A percentile compares a stretch with the other conserved stretches of the same genome.
Conservation (phyloP, 2,329 filamentous ascomycete genomes). For the Talaromyces sp. region DNA sequence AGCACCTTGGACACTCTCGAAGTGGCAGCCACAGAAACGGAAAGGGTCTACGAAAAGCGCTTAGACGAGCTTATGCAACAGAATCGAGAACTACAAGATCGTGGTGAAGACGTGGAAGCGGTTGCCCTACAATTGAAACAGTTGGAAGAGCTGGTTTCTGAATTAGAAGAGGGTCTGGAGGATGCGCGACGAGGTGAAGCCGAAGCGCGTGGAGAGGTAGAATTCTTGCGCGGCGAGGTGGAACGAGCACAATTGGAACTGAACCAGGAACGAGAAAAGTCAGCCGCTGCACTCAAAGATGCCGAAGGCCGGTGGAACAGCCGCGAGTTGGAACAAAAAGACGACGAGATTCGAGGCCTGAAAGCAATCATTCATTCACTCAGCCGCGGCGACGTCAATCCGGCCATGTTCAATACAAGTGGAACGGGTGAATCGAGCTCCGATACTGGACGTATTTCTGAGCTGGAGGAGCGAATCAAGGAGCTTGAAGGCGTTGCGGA, state of each 20-base stretch:
- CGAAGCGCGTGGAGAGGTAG: conserved; percentile 91
- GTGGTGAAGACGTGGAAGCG: conserved; percentile 83
- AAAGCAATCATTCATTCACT: conserved; percentile 98
- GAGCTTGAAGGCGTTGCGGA: conserved; percentile 73
- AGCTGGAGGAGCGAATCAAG: conserved; percentile 74
- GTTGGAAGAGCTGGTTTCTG: conserved; percentile 91
- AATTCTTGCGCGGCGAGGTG: conserved; percentile 91
- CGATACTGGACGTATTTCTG: conserved; percentile 56
- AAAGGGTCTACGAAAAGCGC: conserved; percentile 79
- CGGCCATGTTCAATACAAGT: conserved; percentile 30
- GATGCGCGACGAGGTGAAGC: conserved; percentile 92
- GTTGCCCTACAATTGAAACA: conserved; percentile 91
- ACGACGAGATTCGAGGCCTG: conserved; percentile 93
- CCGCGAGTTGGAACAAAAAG: conserved; percentile 86
- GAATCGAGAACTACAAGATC: conserved; percentile 74
- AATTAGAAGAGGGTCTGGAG: conserved; percentile 93
- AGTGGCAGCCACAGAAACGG: conserved; percentile 88
- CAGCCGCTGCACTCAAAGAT: conserved; percentile 59
- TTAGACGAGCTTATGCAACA: conserved; percentile 67
- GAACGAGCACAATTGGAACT: conserved; percentile 87
- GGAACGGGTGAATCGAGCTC: conserved; percentile 44
- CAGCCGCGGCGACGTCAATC: conserved; percentile 58
- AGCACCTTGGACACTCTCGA: conserved; percentile 96
- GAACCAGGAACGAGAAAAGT: conserved; percentile 81
- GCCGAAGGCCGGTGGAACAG: conserved; percentile 47